Base-by-base conservation (phyloP, 2,329 filamentous ascomycete genomes). In the Scedosporium apiospermum region DNA sequence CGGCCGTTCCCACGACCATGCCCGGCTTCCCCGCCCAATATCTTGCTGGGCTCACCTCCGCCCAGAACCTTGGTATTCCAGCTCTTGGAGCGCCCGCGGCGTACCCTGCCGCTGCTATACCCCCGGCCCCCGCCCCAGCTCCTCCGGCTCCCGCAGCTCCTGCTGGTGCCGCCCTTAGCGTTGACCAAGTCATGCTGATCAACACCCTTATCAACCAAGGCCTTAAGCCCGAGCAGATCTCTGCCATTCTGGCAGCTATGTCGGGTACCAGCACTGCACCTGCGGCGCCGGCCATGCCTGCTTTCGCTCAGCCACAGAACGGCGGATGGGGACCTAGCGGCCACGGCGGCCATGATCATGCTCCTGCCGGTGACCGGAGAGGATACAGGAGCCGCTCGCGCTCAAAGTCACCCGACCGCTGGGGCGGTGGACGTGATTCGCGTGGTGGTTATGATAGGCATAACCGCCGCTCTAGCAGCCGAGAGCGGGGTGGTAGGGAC, bases 381-480 rank as follows among this genome's bases (percentile, higher is more conserved):
- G 60, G 60, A 3, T 62, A 57, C 14, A 23, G 79, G 64, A 82
- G 71, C 57, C 85, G 89, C 63, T 91, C 89, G 64, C 85, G 92
- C 61, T 93, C 90, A 38, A 86, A 90, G 46, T 96, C 92, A 66
- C 90, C 92, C 60, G 87, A 88, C 63, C 88, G 86, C 67, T 90
- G 89, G 80, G 87, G 86, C 68, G 80, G 82, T 65, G 85, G 85
- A 65, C 82, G 80, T 64, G 87, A 87, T 62, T 87, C 88, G 68
- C 84, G 85, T 66, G 80, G 80, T 67, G 81, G 82, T 68, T 77
- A 78, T 71, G 79, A 84, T 69, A 91, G 90, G 68, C 89, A 88
- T 74, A 87, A 89, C 64, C 87, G 84, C 65, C 85, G 88, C 70
- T 88, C 86, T 18, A 84, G 86, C 42, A 82, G 83, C 63, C 81